Percentiles rank a stretch among this genome's conserved stretches.
phyloP scores from a whole-genome alignment of 345 rosid species.

The Noccaea bulbosa region DNA sequence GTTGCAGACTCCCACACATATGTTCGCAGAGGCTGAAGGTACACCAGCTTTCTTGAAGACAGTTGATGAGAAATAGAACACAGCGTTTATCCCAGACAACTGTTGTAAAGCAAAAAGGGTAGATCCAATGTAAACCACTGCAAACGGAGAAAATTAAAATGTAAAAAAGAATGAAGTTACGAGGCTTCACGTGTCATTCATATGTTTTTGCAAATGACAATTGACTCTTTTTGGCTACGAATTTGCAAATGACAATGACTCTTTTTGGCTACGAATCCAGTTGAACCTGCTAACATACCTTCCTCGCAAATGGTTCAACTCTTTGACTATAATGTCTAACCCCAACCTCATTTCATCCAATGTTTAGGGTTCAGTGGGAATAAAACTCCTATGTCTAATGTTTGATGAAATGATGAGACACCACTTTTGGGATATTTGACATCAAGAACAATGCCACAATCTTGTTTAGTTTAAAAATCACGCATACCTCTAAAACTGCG shows the following conservation, averaged over 20 bases:
- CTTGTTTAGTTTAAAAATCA: constrained; percentile 18
- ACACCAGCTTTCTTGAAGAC: constrained; percentile 90
- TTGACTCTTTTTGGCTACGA: background rate
- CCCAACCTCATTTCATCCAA: constrained; percentile 27
- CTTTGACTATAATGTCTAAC: constrained; percentile 28
- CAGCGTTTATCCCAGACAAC: constrained; percentile 94
- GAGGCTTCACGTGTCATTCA: constrained; percentile 32
- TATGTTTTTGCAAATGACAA: constrained; percentile 32
- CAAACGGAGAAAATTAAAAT: constrained; percentile 50
- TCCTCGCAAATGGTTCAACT: constrained; percentile 19
- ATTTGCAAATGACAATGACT: constrained; percentile 27
- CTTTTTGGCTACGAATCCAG: constrained; percentile 19
- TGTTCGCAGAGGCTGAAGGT: constrained; percentile 85
- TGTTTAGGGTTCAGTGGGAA: constrained; percentile 22
- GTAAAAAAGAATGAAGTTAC: constrained; percentile 45
- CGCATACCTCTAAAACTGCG: constrained; percentile 67
- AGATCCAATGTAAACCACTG: constrained; percentile 97
- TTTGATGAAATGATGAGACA: constrained; percentile 15
- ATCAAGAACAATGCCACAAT: constrained; percentile 19
- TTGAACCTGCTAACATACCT: constrained; percentile 32
- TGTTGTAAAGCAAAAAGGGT: constrained; percentile 95
- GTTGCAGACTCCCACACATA: constrained; percentile 81
- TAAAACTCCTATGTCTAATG: constrained; percentile 32
- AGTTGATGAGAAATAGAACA: constrained; percentile 93
- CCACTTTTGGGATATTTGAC: constrained; percentile 6